Evolutionary conservation across 345 rosid genomes (phyloP).

Genomic region (Ceriops zippeliana): DNA sequence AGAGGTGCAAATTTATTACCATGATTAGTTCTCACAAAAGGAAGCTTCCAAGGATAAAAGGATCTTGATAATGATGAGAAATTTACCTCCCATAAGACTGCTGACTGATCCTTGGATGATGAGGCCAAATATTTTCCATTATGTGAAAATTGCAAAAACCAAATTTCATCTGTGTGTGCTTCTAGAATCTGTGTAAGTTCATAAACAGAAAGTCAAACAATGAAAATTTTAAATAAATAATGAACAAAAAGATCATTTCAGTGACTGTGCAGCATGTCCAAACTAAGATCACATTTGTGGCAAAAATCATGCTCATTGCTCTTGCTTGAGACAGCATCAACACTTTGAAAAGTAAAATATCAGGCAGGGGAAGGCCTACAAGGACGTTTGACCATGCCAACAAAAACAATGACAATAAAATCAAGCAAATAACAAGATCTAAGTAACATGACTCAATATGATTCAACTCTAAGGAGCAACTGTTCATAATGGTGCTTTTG

Average conservation of each 20-base stretch:
- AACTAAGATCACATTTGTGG: no score
- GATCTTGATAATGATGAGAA: background rate
- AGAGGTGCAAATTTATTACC: no score
- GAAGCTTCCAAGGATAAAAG: background rate
- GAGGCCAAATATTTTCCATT: conserved; percentile 1
- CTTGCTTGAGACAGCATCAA: no score
- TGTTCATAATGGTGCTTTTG: no score
- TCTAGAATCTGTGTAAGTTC: background rate
- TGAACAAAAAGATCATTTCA: background rate
- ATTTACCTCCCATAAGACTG: background rate
- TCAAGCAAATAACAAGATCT: no score
- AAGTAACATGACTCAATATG: no score
- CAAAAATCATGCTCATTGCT: no score
- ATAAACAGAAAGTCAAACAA: background rate
- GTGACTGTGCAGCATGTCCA: background rate
- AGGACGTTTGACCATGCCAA: no score
- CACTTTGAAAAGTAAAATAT: no score
- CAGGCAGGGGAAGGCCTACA: no score
- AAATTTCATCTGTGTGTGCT: background rate
- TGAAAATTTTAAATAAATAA: background rate
- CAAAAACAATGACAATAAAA: no score
- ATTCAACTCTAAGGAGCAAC: no score
- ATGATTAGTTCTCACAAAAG: background rate
- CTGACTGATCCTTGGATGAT: conserved; percentile 1
- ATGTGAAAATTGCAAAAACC: conserved; percentile 4